Evolutionary conservation across 2,329 filamentous ascomycete species (phyloP).

Genomic region (Didymella pomorum): DNA sequence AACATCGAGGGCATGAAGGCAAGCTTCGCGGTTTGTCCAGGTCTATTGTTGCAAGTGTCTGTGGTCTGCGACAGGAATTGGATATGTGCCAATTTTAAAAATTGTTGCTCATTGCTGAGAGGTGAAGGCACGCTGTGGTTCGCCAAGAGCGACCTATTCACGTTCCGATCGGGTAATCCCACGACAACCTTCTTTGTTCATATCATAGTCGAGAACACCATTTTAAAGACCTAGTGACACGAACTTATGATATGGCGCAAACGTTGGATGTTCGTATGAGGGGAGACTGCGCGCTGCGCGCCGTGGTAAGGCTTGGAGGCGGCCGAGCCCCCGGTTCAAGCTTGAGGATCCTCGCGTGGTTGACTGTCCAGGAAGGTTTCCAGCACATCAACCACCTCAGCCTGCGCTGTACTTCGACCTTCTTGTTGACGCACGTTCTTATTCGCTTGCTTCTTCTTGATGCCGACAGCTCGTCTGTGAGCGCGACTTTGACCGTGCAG

Average conservation of each 20-base stretch:
- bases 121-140: background rate
- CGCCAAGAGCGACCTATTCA: constrained; percentile 19
- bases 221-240: background rate
- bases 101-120: background rate
- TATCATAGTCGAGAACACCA: background rate
- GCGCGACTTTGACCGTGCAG: constrained; percentile 63
- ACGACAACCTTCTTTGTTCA: constrained; percentile 10
- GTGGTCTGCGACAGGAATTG: too few species aligned
- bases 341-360: background rate
- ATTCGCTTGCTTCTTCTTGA: constrained; percentile 40
- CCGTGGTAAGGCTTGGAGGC: background rate
- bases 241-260: background rate
- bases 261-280: background rate
- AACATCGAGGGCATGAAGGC: background rate
- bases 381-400: constrained; percentile 35
- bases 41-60: too few species aligned
- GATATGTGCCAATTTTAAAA: too few species aligned
- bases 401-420: constrained; percentile 7
- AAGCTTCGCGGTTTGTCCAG: too few species aligned
- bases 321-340: background rate
- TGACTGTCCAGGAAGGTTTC: constrained; percentile 28
- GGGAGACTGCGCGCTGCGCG: too few species aligned
- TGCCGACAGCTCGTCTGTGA: constrained; percentile 56
- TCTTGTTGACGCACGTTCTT: constrained; percentile 7
- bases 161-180: constrained; percentile 19